Percentiles rank a stretch among this genome's conserved stretches.
Evolutionary conservation across 2,329 filamentous ascomycete genomes (phyloP).

Genomic region (Phialocephala sp.): DNA sequence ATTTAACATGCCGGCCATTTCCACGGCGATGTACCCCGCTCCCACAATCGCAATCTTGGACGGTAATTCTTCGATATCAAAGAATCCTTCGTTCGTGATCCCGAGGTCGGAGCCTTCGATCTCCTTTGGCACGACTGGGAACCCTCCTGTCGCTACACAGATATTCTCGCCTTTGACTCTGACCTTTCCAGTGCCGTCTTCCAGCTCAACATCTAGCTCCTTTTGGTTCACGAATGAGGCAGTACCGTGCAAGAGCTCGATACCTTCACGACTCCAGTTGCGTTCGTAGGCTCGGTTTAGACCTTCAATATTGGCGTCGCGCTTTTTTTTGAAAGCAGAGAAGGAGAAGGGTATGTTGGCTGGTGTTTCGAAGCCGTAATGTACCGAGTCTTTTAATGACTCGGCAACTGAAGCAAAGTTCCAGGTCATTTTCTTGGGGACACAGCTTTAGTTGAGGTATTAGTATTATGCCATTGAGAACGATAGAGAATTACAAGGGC

Average conservation of each 20-base stretch:
- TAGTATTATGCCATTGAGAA: neutral
- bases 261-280: constrained; percentile 55
- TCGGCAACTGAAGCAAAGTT: constrained; percentile 56
- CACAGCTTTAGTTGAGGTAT: constrained; percentile 46
- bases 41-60: constrained; percentile 56
- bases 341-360: constrained; percentile 51
- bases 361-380: constrained; percentile 55
- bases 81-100: constrained; percentile 58
- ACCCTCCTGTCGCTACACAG: constrained; percentile 53
- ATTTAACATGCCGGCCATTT: constrained; percentile 56
- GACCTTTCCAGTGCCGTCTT: constrained; percentile 47
- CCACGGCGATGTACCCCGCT: constrained; percentile 57
- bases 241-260: constrained; percentile 54
- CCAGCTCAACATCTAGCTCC: constrained; percentile 50
- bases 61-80: constrained; percentile 55
- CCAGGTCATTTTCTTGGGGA: constrained; percentile 59
- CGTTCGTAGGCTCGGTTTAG: constrained; percentile 55
- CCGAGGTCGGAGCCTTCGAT: constrained; percentile 54
- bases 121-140: constrained; percentile 46
- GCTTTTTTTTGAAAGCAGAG: constrained; percentile 52
- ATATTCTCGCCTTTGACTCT: constrained; percentile 53
- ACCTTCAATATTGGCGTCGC: constrained; percentile 51
- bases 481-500: no score
- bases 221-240: constrained; percentile 52
- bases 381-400: constrained; percentile 49